phyloP scores from a whole-genome alignment of 2,329 filamentous ascomycete species.

The Thielaviopsis euricoi region DNA sequence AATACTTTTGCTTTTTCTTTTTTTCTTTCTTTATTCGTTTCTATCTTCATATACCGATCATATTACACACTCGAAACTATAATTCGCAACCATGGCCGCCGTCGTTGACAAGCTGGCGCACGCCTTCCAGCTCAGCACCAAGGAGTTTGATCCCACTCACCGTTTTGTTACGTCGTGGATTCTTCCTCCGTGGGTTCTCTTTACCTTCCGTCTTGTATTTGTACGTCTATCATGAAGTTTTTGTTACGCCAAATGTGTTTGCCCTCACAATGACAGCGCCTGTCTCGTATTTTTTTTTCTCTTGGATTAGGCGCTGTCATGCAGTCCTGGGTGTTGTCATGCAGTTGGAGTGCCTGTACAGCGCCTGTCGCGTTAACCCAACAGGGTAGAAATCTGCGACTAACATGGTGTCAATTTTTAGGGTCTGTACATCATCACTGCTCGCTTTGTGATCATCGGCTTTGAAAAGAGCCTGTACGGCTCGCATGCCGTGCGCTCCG shows the following conservation, averaged over 20 bases:
- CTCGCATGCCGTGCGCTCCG: slow-evolving; percentile 28
- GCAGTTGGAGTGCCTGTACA: not conserved
- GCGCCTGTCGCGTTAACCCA: not conserved
- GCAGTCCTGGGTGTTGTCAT: too few species aligned
- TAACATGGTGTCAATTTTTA: slow-evolving; percentile 15
- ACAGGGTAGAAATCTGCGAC: not conserved
- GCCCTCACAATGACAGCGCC: not conserved
- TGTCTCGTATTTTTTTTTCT: too few species aligned
- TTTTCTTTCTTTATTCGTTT: not conserved
- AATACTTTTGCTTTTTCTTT: not conserved
- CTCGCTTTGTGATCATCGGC: slow-evolving; percentile 52
- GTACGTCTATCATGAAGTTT: slow-evolving; percentile 21
- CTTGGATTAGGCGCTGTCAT: not conserved
- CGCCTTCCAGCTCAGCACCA: slow-evolving; percentile 24
- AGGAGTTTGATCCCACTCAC: slow-evolving; percentile 38
- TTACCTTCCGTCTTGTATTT: slow-evolving; percentile 36
- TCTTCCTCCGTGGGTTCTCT: slow-evolving; percentile 47
- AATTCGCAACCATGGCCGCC: not conserved
- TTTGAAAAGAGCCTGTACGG: slow-evolving; percentile 36
- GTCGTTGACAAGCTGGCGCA: not conserved
- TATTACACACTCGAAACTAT: not conserved
- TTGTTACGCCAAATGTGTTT: not conserved
- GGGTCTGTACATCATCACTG: slow-evolving; percentile 52
- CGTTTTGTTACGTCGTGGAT: slow-evolving; percentile 72
- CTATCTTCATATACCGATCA: not conserved